Evolutionary conservation across 2,329 filamentous ascomycete genomes (phyloP).

Genomic region (Penicillium brasilianum): DNA sequence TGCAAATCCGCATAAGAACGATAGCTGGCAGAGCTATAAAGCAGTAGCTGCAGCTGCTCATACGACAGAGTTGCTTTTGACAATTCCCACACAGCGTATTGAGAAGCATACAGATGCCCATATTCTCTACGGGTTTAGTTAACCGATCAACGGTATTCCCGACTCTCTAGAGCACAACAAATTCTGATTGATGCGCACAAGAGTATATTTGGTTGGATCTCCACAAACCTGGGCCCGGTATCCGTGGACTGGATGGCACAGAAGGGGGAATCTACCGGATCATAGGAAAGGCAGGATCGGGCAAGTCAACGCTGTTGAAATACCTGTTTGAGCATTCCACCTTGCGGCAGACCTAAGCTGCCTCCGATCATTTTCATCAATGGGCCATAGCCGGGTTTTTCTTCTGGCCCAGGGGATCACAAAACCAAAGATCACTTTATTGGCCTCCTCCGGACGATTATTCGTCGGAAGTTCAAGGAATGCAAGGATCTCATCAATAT

Average conservation of each 20-base stretch:
- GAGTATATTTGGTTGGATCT: background rate
- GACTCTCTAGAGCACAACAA: background rate
- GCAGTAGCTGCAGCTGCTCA: background rate
- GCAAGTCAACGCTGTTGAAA: background rate
- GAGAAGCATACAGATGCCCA: background rate
- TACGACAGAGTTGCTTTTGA: background rate
- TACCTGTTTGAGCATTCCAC: background rate
- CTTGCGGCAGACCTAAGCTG: background rate
- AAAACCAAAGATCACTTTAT: background rate
- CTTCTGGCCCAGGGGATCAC: background rate
- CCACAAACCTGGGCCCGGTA: background rate
- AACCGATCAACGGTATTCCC: background rate
- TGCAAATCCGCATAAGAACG: background rate
- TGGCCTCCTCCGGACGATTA: background rate
- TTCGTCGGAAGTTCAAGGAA: background rate
- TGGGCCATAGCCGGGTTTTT: background rate
- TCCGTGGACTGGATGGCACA: background rate
- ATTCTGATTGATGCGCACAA: background rate
- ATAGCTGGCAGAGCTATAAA: background rate
- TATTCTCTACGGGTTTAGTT: background rate
- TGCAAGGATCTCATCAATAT: background rate
- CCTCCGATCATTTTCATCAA: background rate
- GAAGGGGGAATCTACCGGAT: background rate
- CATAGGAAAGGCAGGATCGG: background rate
- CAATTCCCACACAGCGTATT: background rate